Evolutionary conservation across 164 flowering plant species (phyloP), one percentile per base, ranked within the genome.

Genomic region (Platanus orientalis): DNA sequence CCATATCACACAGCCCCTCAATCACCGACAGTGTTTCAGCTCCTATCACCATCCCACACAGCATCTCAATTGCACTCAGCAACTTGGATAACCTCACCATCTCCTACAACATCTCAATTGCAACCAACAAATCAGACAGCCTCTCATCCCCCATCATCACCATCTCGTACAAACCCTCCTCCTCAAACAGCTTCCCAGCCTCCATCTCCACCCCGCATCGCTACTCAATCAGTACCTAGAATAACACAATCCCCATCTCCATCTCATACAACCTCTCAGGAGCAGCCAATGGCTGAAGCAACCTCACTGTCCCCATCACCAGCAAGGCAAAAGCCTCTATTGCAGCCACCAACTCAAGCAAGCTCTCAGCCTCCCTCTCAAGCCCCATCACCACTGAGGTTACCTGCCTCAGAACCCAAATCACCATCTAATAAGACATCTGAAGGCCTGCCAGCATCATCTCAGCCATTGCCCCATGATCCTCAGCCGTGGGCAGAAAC

Each of bases 1-100:
- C 40, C 71, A 57, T 58, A 32, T 71, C 19, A 30, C n/a, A 47
- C 59, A 14, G 52, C 45, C n/a, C n/a, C 47, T 42, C 47, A 14
- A 32, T 32, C 47, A 42, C 17, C 2, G 14, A 24, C 14, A 25
- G 29, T 5, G 1, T 24, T 30, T 26, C 30, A 52, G 55, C n/a
- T 34, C 19, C n/a, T n/a, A 1, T 63, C 20, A 60, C 40, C 71
- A 57, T 58, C 42, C 69, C 19, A 30, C n/a, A 47, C 59, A 14
- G 52, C 45, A 54, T 24, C 64, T 44, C 50, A 32, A 51, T 12
- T 34, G 39, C 10, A 34, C 39, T 10, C 5, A 34, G 10, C 39
- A 34, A n/a, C 10, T 10, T 34, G 5, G 7, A 34, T 34, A 34
- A 34, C 10, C 39, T 19, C 49, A 16, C 20, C 49, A 16, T 16